Evolutionary conservation across 2,329 filamentous ascomycete species (phyloP), one percentile per base, ranked within the genome.

Genomic region (Amphichorda felina): DNA sequence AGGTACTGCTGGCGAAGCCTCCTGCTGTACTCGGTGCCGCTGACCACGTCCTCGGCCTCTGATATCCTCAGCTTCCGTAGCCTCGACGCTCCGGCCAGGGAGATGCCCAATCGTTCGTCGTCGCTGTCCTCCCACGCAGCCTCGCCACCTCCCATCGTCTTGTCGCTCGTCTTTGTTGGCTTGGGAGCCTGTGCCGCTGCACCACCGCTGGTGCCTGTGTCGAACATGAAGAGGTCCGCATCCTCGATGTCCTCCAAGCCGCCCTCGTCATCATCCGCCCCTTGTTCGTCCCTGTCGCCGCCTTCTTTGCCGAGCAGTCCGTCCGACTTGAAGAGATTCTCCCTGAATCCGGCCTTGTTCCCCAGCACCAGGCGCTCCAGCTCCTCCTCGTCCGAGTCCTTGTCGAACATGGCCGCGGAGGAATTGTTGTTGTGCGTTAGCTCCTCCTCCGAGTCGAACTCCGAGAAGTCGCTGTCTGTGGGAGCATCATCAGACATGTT

Each of bases 51-150:
- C 50, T 98, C 91, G 2, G 72, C 74, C 50, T 89, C 86, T 2
- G 76, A 79, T 34, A 78, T 66, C 41, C 91, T 74, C 42, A 98
- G 66, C 58, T 96, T 96, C 45, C 88, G 75, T 51, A 95, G 57
- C 43, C 83, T 73, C 33, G 77, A 73, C 30, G 80, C 77, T 18
- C 75, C 72, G 4, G 85, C 82, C 27, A 98, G 69, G 11, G 89
- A 96, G 33, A 98, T 71, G 6, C 77, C 74, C 42, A 95, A 64
- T 36, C 84, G 74, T 51, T 96, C 91, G 51, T 98, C 91, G 49
- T 98, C 91, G 56, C 88, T 96, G 54, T 98, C 91, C 46, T 88
- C 78, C 91, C 91, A 98, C 2, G 77, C 83, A 3, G 79, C 69
- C 15, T 70, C 63, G 32, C 43, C 48, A 13, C 50, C 43, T 4